Percentiles rank a stretch among this genome's conserved stretches.
These are phyloP conservation scores for Leucosporidium yakuticum DNA, from an alignment of 768 basidiomycete species.

Conservation along the genomic window DNA sequence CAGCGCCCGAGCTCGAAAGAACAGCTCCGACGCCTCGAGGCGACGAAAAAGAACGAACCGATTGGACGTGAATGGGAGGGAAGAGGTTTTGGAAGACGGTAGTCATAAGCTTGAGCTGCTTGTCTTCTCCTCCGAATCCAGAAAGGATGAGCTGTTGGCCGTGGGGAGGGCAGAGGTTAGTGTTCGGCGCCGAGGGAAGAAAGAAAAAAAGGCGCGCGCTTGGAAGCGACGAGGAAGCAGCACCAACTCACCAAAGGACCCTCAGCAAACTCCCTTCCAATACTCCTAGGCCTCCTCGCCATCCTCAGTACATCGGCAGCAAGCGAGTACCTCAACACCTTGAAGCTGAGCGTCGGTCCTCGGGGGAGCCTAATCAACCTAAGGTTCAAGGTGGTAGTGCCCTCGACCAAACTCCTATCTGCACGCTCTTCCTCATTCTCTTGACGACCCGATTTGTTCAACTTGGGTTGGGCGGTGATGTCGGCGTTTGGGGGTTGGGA, in stretches of 20 bases:
- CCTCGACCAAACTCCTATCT: slow-evolving; percentile 23
- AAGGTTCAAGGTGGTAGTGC: slow-evolving; percentile 49
- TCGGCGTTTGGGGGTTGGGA: slow-evolving; percentile 61
- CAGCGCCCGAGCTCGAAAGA: background rate
- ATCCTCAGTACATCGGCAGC: slow-evolving; percentile 72
- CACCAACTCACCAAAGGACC: slow-evolving; percentile 70
- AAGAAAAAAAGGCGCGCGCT: background rate
- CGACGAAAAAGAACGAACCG: slow-evolving; percentile 36
- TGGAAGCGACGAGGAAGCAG: too few relatives aligned
- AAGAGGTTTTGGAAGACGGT: slow-evolving; percentile 95
- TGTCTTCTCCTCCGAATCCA: slow-evolving; percentile 70
- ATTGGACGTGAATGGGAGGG: slow-evolving; percentile 66
- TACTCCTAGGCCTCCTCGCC: slow-evolving; percentile 61
- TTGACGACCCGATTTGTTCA: background rate
- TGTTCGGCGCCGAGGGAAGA: background rate
- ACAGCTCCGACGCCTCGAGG: background rate
- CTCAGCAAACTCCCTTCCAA: slow-evolving; percentile 84
- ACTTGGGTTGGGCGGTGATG: background rate
- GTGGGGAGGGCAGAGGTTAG: background rate
- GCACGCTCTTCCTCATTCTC: slow-evolving; percentile 26
- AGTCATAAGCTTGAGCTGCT: slow-evolving; percentile 82
- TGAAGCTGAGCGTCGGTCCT: slow-evolving; percentile 89
- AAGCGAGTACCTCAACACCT: slow-evolving; percentile 85
- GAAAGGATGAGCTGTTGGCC: slow-evolving; percentile 68
- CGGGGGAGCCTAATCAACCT: slow-evolving; percentile 78